Evolutionary conservation across 2,329 filamentous ascomycete genomes (phyloP).

Genomic region (Coccinonectria pachysandricola): DNA sequence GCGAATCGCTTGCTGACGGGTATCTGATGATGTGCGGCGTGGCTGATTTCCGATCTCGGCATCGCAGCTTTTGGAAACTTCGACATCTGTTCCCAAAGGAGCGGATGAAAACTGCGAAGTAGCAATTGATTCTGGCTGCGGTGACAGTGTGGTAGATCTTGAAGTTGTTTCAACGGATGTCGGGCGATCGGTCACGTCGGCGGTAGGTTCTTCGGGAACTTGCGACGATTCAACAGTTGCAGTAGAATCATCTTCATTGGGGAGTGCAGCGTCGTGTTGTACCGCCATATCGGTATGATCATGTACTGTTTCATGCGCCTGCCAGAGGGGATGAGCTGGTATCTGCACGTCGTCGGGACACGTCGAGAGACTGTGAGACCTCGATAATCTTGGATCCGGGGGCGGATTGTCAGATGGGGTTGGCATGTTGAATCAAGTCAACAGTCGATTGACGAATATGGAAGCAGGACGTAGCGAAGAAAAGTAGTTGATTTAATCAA

Average conservation of each 20-base stretch:
- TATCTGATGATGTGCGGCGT: constrained; percentile 14
- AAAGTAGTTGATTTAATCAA: neutral
- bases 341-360: constrained; percentile 33
- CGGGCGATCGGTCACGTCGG: constrained; percentile 17
- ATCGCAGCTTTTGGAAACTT: constrained; percentile 25
- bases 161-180: constrained; percentile 23
- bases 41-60: constrained; percentile 15
- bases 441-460: no score
- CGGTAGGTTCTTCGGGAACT: constrained; percentile 10
- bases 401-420: constrained; percentile 35
- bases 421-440: constrained; percentile 28
- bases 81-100: constrained; percentile 20
- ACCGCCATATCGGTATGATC: constrained; percentile 12
- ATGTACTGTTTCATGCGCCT: constrained; percentile 13
- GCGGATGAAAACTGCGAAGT: constrained; percentile 26
- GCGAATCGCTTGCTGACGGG: constrained; percentile 9
- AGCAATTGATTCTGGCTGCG: constrained; percentile 26
- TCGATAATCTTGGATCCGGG: constrained; percentile 27
- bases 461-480: constrained; percentile 6
- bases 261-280: constrained; percentile 10
- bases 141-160: constrained; percentile 34
- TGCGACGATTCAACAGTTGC: constrained; percentile 10
- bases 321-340: constrained; percentile 15
- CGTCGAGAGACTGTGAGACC: constrained; percentile 29
- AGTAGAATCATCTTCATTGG: constrained; percentile 13